Evolutionary conservation across 768 basidiomycete species (phyloP).

Genomic region (Ramaria sp.): DNA sequence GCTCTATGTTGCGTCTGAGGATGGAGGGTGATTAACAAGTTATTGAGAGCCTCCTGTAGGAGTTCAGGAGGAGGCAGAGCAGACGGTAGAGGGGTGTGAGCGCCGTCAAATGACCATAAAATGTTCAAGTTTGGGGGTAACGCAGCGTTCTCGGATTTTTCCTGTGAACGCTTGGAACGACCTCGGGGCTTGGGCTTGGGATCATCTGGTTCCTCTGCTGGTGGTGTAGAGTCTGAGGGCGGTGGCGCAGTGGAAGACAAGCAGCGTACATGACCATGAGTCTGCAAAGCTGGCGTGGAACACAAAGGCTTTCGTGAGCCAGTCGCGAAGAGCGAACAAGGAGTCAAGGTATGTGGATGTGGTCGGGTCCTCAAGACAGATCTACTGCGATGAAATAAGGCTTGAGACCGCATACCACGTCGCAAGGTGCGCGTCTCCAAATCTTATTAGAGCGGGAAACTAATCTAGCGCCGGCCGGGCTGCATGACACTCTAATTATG

Average conservation of each 20-base stretch:
- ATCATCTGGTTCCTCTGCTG: constrained; percentile 8
- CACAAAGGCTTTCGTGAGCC: constrained; percentile 8
- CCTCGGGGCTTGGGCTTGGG: constrained; percentile 11
- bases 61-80: constrained; percentile 64
- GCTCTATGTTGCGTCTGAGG: constrained; percentile 74
- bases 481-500: constrained; percentile 1
- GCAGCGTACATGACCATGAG: background rate
- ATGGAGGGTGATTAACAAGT: constrained; percentile 66
- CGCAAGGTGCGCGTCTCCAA: background rate
- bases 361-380: constrained; percentile 1
- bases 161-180: constrained; percentile 25
- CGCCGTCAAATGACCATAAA: constrained; percentile 48
- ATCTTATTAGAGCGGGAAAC: constrained; percentile 3
- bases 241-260: constrained; percentile 15
- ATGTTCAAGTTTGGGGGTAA: constrained; percentile 50
- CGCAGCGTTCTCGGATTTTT: constrained; percentile 32
- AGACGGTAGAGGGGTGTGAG: constrained; percentile 24
- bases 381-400: constrained; percentile 21
- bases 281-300: background rate
- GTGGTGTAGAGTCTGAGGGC: constrained; percentile 13
- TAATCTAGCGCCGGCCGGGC: background rate
- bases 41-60: constrained; percentile 65
- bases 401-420: constrained; percentile 26
- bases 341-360: background rate
- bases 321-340: background rate